phyloP scores from a whole-genome alignment of 2,329 filamentous ascomycete genomes.

The Talaromyces sp. region DNA sequence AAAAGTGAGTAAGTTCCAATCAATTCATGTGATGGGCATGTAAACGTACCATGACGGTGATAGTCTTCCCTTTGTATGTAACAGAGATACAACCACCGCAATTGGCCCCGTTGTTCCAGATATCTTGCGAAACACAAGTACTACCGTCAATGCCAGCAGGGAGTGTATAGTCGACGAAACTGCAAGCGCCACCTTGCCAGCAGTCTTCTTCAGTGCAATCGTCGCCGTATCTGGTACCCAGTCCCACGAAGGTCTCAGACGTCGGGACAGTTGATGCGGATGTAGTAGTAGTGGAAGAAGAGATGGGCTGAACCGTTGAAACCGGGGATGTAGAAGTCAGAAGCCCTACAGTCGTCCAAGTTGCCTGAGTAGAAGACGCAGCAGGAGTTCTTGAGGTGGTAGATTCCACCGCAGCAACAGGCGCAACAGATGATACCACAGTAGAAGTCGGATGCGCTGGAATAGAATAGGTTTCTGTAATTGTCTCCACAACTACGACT shows the following conservation, averaged over 20 bases:
- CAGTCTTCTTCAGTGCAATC: conserved; percentile 3
- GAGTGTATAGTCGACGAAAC: conserved; percentile 7
- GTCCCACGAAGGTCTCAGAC: neutral
- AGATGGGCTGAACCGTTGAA: neutral
- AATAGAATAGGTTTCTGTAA: neutral
- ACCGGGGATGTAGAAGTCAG: neutral
- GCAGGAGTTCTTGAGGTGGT: neutral
- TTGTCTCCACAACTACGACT: neutral
- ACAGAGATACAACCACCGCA: conserved; percentile 6
- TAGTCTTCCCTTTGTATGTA: conserved; percentile 6
- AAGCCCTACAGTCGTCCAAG: neutral
- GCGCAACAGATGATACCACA: neutral
- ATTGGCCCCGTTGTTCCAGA: conserved; percentile 5
- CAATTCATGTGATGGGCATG: neutral
- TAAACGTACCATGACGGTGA: conserved; percentile 4
- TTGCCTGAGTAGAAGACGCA: neutral
- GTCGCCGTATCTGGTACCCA: neutral
- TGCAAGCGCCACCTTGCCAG: conserved; percentile 9
- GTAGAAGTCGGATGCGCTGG: neutral
- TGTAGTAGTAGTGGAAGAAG: neutral
- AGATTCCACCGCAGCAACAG: neutral
- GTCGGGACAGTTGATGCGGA: neutral
- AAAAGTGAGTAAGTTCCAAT: neutral
- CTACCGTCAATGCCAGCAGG: conserved; percentile 3
- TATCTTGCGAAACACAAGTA: conserved; percentile 1